These are phyloP conservation scores for Scalesia atractyloides DNA, from an alignment of 129 eudicot species.

Conservation along the genomic window DNA sequence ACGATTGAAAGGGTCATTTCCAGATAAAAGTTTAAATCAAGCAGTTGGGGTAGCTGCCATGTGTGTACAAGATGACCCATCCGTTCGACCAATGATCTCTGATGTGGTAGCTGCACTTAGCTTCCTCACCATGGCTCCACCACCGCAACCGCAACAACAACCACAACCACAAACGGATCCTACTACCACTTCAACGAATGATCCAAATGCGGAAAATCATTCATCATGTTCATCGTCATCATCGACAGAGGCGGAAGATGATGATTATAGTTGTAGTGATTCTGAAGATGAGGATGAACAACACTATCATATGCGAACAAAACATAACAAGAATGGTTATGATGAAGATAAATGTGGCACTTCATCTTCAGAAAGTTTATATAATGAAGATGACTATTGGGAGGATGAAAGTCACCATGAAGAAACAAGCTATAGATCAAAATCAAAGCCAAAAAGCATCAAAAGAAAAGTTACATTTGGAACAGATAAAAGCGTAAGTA, in stretches of 20 bases:
- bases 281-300: conserved; percentile 24
- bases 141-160: neutral
- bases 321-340: conserved; percentile 16
- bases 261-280: conserved; percentile 24
- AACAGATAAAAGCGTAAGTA: conserved; percentile 16
- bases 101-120: conserved; percentile 79
- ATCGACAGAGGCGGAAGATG: neutral
- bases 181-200: conserved; percentile 8
- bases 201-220: conserved; percentile 9
- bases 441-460: conserved; percentile 39
- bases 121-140: conserved; percentile 53
- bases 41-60: conserved; percentile 92
- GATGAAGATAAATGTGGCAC: conserved; percentile 28
- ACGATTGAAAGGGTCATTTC: conserved; percentile 46
- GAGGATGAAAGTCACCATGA: conserved; percentile 38
- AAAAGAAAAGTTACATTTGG: conserved; percentile 37
- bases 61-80: conserved; percentile 92
- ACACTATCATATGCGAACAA: neutral
- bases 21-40: conserved; percentile 74
- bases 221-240: conserved; percentile 18
- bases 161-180: neutral
- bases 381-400: conserved; percentile 40
- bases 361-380: conserved; percentile 44
- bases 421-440: conserved; percentile 25
- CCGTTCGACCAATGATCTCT: conserved; percentile 76